Evolutionary conservation across 2,329 filamentous ascomycete species (phyloP), one percentile per base, ranked within the genome.

Genomic region (Cryphonectria japonica): DNA sequence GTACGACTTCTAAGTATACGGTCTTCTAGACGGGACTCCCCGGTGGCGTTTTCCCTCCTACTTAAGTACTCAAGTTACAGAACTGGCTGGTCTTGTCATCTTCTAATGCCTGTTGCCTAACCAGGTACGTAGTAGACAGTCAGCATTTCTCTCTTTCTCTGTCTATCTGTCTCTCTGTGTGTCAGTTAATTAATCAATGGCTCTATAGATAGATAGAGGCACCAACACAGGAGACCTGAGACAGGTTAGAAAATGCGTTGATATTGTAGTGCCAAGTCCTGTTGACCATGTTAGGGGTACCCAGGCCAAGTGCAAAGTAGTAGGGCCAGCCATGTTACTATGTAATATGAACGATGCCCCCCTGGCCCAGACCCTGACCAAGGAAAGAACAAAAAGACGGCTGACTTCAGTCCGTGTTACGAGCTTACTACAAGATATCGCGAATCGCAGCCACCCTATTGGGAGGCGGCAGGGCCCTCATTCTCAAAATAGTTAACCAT

Each of bases 391-490:
- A 19, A 37, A 37, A n/a, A n/a, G 59, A 39, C 34, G 32, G 59
- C 59, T 39, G 22, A 39, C 39, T 61, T 7, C 59, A 39, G 34
- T 39, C 59, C 34, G 34, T 61, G 22, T 61, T 39, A 9, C 59
- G 34, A 22, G 59, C 59, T 61, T 22, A 61, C 59, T 39, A n/a
- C 32, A n/a, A 61, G 59, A 26, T 39, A 39, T 61, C 59, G 22
- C 34, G 59, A 39, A 32, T 32, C 34, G 59, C 54, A 59, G 26
- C 54, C 26, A 32, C 14, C 29, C 52, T 14, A 50, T 60, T 29
- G 57, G 57, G 14, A 9, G 57, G 19, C 34, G 14, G 5, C 14
- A 39, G 54, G 54, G 13, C 29, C 34, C 22, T 37, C 32, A 22
- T 61, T 61, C 59, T 61, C 34, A 39, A 39, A 39, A 61, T 61